phyloP scores from a whole-genome alignment of 2,329 filamentous ascomycete genomes.

The Aspergillus terreus region DNA sequence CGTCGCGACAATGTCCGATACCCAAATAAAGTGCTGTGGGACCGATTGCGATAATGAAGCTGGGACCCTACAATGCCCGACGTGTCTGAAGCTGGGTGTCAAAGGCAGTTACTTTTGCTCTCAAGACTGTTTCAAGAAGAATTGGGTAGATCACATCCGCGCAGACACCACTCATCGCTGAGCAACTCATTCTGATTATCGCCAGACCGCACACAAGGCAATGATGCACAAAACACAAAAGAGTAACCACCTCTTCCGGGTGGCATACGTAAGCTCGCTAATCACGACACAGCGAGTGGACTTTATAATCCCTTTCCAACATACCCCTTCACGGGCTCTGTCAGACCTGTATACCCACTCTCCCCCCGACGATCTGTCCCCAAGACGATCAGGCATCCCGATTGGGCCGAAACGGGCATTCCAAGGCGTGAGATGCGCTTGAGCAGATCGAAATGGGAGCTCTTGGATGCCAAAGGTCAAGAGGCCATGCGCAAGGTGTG shows the following conservation, averaged over 20 bases:
- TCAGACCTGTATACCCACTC: slow-evolving; percentile 79
- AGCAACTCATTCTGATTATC: slow-evolving; percentile 3
- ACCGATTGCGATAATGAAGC: slow-evolving; percentile 79
- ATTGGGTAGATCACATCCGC: slow-evolving; percentile 65
- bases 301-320: slow-evolving; percentile 83
- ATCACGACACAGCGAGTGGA: slow-evolving; percentile 71
- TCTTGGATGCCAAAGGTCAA: slow-evolving; percentile 70
- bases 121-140: slow-evolving; percentile 94
- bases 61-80: slow-evolving; percentile 79
- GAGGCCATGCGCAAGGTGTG: slow-evolving; percentile 88
- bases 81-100: slow-evolving; percentile 79
- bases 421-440: slow-evolving; percentile 56
- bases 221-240: slow-evolving; percentile 61
- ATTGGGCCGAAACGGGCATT: slow-evolving; percentile 77
- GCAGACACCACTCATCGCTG: neutral
- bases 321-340: slow-evolving; percentile 70
- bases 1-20: too few relatives aligned
- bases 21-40: slow-evolving; percentile 57
- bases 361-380: slow-evolving; percentile 67
- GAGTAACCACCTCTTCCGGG: slow-evolving; percentile 50
- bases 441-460: slow-evolving; percentile 70
- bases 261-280: slow-evolving; percentile 49
- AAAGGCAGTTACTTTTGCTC: slow-evolving; percentile 69
- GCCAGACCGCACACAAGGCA: slow-evolving; percentile 46
- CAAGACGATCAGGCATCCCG: slow-evolving; percentile 71